Evolutionary conservation across 306 rosid genomes (phyloP), one percentile per base, ranked within the genome.

Genomic region (Oemleria cerasiformis): DNA sequence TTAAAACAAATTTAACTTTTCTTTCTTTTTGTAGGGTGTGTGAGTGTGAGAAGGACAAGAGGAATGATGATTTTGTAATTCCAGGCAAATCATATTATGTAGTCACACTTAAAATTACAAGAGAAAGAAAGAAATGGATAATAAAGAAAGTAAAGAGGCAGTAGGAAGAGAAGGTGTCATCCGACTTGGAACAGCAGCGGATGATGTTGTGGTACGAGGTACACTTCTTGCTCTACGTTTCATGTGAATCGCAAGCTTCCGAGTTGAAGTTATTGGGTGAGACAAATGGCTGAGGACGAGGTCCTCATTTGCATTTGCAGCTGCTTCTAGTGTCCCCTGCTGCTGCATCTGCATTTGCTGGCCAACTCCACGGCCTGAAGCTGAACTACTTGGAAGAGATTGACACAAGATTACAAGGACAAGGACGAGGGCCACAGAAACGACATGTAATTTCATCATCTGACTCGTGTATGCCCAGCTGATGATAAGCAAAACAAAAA

Each of bases 321-420:
- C 64, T 3, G 5, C 38, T 12, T 21, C 17, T 44, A 54, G 64
- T 30, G 61, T 21, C 38, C 25, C 41, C 57, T 30, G 68, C 21
- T 17, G 77, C 47, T 19, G 41, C 64, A 30, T 3, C 43, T 16
- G 20, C 42, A 59, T 5, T 60, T 49, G 44, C 20, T 53, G 67
- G 48, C 11, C 43, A 9, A 30, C 23, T 53, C 30, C 68, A 68
- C 64, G 48, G 36, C 36, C 36, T 30, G 36, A 30, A 48, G 80
- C 78, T 14, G 75, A 74, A 49, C 71, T 71, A 49, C 71, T 71
- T 38, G 67, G 77, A 53, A 70, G 68, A 53, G 71, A 65, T 10
- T 65, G 53, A 66, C 65, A 74, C 44, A 39, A 59, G 34, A 34
- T 59, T n/a, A 73, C 9, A 7, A 78, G 21, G 51, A 78, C 66